Conservation (phyloP, 1,284 basidiomycete genomes). For the Microbotryomycetes sp. region DNA sequence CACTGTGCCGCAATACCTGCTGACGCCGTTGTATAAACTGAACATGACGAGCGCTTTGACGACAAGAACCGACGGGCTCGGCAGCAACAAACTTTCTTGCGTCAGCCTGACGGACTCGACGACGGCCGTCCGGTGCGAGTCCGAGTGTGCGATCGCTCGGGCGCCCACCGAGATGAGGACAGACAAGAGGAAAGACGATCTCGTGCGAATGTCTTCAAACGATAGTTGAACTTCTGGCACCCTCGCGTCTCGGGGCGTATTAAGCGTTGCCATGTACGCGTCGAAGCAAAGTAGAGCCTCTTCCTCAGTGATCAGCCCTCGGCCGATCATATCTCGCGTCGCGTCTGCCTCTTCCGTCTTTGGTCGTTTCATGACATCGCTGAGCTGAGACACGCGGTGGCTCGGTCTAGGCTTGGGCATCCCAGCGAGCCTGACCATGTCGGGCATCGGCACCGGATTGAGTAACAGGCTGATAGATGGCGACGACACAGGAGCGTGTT, state of each 20-base stretch:
- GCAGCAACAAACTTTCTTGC: background rate
- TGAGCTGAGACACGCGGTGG: too few species aligned
- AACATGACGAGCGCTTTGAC: background rate
- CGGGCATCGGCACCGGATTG: background rate
- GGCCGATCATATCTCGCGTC: background rate
- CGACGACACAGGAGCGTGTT: background rate
- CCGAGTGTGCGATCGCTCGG: background rate
- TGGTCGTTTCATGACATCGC: background rate
- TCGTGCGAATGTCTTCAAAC: background rate
- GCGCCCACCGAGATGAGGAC: background rate
- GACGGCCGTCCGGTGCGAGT: background rate
- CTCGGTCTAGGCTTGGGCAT: background rate
- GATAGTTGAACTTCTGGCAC: background rate
- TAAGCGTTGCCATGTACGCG: background rate
- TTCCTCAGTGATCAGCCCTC: background rate
- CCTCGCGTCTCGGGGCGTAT: background rate
- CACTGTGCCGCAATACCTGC: background rate
- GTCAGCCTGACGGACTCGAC: background rate
- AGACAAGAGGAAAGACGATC: background rate
- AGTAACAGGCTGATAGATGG: background rate
- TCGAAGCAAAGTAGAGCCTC: constrained; percentile 1
- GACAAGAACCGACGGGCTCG: background rate
- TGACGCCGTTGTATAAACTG: background rate
- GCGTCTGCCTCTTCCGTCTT: background rate
- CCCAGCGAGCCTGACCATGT: background rate